Evolutionary conservation across 345 rosid species (phyloP).

Genomic region (Aquilaria sinensis): DNA sequence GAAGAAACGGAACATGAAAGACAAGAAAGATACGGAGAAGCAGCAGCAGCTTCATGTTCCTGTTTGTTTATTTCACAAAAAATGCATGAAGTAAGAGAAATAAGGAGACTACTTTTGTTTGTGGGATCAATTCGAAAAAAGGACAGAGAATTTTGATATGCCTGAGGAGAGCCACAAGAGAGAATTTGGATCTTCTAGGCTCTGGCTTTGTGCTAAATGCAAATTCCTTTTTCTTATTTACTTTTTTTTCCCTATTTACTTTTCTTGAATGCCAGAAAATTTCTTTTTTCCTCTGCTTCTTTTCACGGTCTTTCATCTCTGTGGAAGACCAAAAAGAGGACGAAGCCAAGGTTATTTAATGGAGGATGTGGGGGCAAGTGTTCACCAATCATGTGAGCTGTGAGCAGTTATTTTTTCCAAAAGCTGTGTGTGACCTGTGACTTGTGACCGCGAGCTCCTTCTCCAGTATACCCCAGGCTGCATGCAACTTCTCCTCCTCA

Average conservation of each 20-base stretch:
- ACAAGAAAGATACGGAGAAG: slow-evolving; percentile 30
- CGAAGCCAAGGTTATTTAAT: slow-evolving; percentile 11
- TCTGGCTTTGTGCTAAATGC: neutral
- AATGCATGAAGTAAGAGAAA: slow-evolving; percentile 26
- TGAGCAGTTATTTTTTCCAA: neutral
- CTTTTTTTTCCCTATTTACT: neutral
- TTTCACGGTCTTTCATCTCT: neutral
- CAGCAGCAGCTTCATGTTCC: slow-evolving; percentile 28
- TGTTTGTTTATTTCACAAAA: slow-evolving; percentile 3
- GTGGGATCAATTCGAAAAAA: slow-evolving; percentile 16
- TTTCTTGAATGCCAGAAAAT: neutral
- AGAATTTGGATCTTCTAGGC: slow-evolving; percentile 7
- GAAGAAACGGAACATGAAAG: slow-evolving; percentile 27
- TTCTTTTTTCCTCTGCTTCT: no score
- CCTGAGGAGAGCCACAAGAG: neutral
- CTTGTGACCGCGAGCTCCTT: no score
- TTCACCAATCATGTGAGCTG: slow-evolving; percentile 28
- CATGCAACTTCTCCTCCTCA: no score
- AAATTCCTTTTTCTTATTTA: neutral
- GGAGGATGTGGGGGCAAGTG: slow-evolving; percentile 12
- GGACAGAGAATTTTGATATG: neutral
- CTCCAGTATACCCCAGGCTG: no score
- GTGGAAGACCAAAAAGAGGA: slow-evolving; percentile 11
- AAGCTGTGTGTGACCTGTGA: no score
- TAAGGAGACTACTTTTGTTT: slow-evolving; percentile 1